Evolutionary conservation across 163 green algal genomes (phyloP).

Genomic region (Scenedesmus sp.): DNA sequence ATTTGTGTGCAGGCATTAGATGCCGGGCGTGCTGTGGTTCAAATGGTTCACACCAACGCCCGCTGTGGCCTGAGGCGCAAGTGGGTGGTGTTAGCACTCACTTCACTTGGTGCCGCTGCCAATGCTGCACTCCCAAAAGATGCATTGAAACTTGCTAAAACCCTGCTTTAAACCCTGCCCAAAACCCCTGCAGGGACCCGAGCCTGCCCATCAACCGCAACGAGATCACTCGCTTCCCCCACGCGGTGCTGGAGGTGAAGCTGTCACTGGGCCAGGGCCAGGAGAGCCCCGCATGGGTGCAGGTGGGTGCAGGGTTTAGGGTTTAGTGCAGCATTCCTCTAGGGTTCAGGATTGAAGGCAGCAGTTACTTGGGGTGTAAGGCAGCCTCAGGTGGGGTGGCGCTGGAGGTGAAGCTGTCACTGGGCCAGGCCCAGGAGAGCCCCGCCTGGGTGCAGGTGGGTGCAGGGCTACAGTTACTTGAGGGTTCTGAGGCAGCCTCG

Average conservation of each 20-base stretch:
- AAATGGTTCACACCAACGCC: too few species aligned
- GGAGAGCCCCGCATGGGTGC: constrained; percentile 84
- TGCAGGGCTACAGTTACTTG: neutral
- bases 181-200: constrained; percentile 67
- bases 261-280: constrained; percentile 86
- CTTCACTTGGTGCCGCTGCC: too few species aligned
- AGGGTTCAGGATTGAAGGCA: neutral
- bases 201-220: constrained; percentile 74
- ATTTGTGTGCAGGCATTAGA: too few species aligned
- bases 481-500: too few species aligned
- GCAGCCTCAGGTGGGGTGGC: too few species aligned
- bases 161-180: too few species aligned
- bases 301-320: constrained; percentile 55
- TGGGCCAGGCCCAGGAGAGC: constrained; percentile 77
- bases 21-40: too few species aligned
- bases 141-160: too few species aligned
- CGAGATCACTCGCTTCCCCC: constrained; percentile 92
- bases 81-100: too few species aligned
- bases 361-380: too few species aligned
- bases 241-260: constrained; percentile 95
- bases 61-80: too few species aligned
- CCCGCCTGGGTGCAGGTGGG: constrained; percentile 87
- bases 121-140: too few species aligned
- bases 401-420: constrained; percentile 83
- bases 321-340: neutral